Percentiles rank a stretch among this genome's conserved stretches.
Evolutionary conservation across 208 protist genomes (phyloP).

Genomic region (Crithidia mellificae): DNA sequence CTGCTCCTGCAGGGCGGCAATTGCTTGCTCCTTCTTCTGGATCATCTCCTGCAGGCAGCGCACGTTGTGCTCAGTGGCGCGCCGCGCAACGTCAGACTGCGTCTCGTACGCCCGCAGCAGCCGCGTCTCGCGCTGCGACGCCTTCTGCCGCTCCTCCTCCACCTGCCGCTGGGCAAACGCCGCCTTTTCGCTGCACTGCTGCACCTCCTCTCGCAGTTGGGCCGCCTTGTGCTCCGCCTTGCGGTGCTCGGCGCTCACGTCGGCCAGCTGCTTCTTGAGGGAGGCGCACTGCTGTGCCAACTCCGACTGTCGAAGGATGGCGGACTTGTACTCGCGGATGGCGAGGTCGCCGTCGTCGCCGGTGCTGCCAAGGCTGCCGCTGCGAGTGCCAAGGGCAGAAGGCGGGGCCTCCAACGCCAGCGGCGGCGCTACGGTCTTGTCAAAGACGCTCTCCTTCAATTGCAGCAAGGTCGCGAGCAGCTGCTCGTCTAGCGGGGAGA

Average conservation of each 20-base stretch:
- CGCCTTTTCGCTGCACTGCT: constrained; percentile 44
- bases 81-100: constrained; percentile 68
- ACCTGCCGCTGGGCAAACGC: constrained; percentile 58
- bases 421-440: constrained; percentile 63
- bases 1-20: constrained; percentile 74
- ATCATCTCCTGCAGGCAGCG: constrained; percentile 78
- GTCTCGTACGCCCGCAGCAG: constrained; percentile 67
- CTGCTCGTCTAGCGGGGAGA: constrained; percentile 48
- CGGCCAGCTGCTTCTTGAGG: constrained; percentile 51
- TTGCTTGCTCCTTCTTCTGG: constrained; percentile 67
- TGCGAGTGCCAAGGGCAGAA: background rate
- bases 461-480: constrained; percentile 56
- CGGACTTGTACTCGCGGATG: constrained; percentile 73
- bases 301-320: constrained; percentile 62
- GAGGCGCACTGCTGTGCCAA: constrained; percentile 51
- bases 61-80: constrained; percentile 81
- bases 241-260: constrained; percentile 33
- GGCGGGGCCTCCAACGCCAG: constrained; percentile 39
- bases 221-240: constrained; percentile 31
- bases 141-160: constrained; percentile 66
- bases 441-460: constrained; percentile 80
- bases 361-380: constrained; percentile 6
- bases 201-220: constrained; percentile 54
- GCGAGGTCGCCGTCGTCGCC: constrained; percentile 49
- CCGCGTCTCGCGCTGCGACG: constrained; percentile 56